phyloP scores from a whole-genome alignment of 768 basidiomycete genomes.

The Phaffia tasmanica region DNA sequence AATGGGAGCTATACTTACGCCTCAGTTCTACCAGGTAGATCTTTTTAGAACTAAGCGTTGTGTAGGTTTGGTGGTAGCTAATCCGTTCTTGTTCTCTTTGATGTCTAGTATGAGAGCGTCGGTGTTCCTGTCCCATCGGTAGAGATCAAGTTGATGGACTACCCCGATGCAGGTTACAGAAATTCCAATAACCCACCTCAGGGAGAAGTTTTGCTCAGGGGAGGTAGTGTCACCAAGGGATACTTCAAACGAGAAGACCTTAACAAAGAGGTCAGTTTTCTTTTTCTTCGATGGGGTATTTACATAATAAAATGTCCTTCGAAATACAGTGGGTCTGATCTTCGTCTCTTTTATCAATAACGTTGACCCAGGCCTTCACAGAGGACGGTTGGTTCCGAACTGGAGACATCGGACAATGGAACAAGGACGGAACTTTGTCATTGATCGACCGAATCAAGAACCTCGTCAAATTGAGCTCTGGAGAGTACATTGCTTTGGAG shows the following conservation, averaged over 20 bases:
- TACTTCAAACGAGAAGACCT: constrained; percentile 35
- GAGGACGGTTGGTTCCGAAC: constrained; percentile 38
- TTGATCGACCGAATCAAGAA: constrained; percentile 37
- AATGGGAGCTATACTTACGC: constrained; percentile 32
- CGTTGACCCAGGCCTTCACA: constrained; percentile 30
- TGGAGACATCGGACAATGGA: constrained; percentile 35
- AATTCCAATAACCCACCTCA: constrained; percentile 33
- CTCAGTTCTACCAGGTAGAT: not conserved
- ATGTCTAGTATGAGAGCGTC: constrained; percentile 26
- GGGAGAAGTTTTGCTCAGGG: constrained; percentile 36
- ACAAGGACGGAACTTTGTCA: constrained; percentile 32
- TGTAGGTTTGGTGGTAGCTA: constrained; percentile 27
- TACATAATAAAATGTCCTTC: not conserved
- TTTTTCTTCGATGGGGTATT: not conserved
- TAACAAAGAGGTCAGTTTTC: constrained; percentile 28
- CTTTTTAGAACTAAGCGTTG: constrained; percentile 2
- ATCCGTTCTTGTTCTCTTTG: not conserved
- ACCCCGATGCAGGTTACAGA: constrained; percentile 36
- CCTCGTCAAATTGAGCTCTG: constrained; percentile 33
- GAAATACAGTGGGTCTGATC: not conserved
- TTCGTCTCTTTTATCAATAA: not conserved
- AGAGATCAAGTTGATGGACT: constrained; percentile 34
- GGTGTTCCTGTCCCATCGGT: constrained; percentile 35
- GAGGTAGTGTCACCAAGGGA: constrained; percentile 35
- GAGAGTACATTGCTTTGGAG: constrained; percentile 37